phyloP scores from a whole-genome alignment of 1,284 basidiomycete genomes.

The Melampsora larici-populina region DNA sequence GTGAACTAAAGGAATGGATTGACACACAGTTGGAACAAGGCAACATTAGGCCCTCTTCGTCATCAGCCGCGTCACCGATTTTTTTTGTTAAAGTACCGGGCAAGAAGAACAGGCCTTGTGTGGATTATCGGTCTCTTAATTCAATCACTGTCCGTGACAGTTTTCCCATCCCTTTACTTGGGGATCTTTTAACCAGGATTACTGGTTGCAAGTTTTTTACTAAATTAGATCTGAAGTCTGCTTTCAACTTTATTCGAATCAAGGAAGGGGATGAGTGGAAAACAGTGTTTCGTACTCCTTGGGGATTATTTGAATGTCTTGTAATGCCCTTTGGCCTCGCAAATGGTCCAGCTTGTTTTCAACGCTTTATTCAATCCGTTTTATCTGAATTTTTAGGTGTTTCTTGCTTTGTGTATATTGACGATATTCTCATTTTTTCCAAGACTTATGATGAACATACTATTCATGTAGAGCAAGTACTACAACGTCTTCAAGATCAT shows the following conservation, averaged over 20 bases:
- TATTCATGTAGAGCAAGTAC: background rate
- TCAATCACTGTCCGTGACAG: background rate
- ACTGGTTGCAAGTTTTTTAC: slow-evolving; percentile 5
- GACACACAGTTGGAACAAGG: background rate
- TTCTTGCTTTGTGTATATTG: no score
- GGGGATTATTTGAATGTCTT: slow-evolving; percentile 27
- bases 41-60: background rate
- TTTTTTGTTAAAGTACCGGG: no score
- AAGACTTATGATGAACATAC: no score
- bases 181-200: background rate
- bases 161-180: slow-evolving; percentile 2
- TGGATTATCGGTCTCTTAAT: slow-evolving; percentile 7
- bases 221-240: slow-evolving; percentile 5
- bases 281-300: slow-evolving; percentile 22
- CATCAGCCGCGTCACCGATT: no score
- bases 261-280: slow-evolving; percentile 21
- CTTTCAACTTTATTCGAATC: slow-evolving; percentile 5
- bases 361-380: slow-evolving; percentile 30
- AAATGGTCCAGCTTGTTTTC: slow-evolving; percentile 33
- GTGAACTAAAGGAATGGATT: background rate
- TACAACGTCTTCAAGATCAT: background rate
- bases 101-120: no score
- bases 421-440: no score
- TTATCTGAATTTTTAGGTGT: slow-evolving; percentile 21
- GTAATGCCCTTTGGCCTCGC: slow-evolving; percentile 30